Evolutionary conservation across 2,329 filamentous ascomycete genomes (phyloP), one percentile per base, ranked within the genome.

Genomic region (Ceratocystis albifundus): DNA sequence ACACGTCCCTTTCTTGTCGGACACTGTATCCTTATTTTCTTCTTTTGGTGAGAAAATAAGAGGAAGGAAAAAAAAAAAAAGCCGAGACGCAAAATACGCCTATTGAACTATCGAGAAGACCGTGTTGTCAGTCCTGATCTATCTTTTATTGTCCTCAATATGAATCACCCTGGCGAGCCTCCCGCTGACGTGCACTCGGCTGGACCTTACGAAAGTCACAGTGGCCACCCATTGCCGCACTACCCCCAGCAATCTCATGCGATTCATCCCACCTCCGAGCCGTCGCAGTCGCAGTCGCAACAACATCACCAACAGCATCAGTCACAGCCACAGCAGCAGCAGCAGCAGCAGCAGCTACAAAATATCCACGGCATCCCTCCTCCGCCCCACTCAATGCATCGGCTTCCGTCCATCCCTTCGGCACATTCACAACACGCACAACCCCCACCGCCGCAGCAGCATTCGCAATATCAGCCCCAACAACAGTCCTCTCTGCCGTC

Each of bases 381-480:
- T n/a, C 57, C 46, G 44, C 65, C 65, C 30, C 65, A 32, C 36
- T 50, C 59, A 17, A 66, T 66, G 30, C 53, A 55, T 32, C 63
- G 63, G 17, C 63, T 57, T 45, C 53, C 48, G 32, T 36, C 20
- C 59, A 53, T 41, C 57, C 61, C 61, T 59, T 59, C 61, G 22
- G 41, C 36, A 15, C 61, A 46, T 44, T 44, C 41, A 41, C 65
- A 53, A 30, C 65, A 45, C 15, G 55, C 45, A 32, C 59, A 30
- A 17, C 59, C 65, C 17, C 48, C 61, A 45, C 65, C 65, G 30
- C 61, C 65, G 22, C 32, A 32, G 22, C 55, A 55, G 15, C 36
- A 55, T 12, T n/a, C 53, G 12, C 59, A 53, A 28, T 55, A 65
- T 30, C 25, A 57, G 17, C 17, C 57, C 17, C 41, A 28, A 7